Percentiles rank a stretch among this genome's conserved stretches.
Conservation (phyloP, 805 yeast species). For the Nakazawaea anatomiae region DNA sequence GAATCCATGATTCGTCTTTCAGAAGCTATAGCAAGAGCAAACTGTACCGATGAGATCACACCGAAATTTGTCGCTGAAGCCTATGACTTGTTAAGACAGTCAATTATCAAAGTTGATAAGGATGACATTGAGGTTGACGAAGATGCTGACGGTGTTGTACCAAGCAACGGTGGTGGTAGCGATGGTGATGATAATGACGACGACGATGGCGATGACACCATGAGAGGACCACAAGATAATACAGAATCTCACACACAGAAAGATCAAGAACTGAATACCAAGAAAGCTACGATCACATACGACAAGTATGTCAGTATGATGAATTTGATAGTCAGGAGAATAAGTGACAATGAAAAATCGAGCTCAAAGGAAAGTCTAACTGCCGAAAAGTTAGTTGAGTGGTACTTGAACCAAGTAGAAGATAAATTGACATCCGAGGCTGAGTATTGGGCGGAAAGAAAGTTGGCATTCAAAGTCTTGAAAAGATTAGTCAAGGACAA, state of each 20-base stretch:
- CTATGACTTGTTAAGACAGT: slow-evolving; percentile 79
- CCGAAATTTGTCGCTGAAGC: slow-evolving; percentile 91
- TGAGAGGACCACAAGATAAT: slow-evolving; percentile 6
- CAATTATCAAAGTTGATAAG: slow-evolving; percentile 88
- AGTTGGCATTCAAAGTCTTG: slow-evolving; percentile 71
- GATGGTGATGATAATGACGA: slow-evolving; percentile 13
- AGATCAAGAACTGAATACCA: slow-evolving; percentile 3
- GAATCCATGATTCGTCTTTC: slow-evolving; percentile 90
- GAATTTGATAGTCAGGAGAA: slow-evolving; percentile 65
- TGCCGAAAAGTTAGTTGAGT: slow-evolving; percentile 64
- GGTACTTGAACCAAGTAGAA: slow-evolving; percentile 75
- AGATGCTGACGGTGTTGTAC: slow-evolving; percentile 30
- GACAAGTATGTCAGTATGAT: slow-evolving; percentile 84
- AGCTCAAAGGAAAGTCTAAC: slow-evolving; percentile 42
- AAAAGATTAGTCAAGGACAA: slow-evolving; percentile 80
- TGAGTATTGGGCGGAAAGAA: slow-evolving; percentile 65
- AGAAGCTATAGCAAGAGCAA: slow-evolving; percentile 96
- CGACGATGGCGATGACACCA: slow-evolving; percentile 5
- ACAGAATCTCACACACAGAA: not conserved
- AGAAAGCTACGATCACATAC: slow-evolving; percentile 59
- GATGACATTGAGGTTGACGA: slow-evolving; percentile 87
- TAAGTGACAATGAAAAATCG: slow-evolving; percentile 44
- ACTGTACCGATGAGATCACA: slow-evolving; percentile 83
- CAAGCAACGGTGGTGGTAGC: slow-evolving; percentile 19
- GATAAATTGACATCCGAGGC: slow-evolving; percentile 62